Base-by-base conservation (phyloP, 352 stramenopile species). In the Globisporangium megalacanthum region DNA sequence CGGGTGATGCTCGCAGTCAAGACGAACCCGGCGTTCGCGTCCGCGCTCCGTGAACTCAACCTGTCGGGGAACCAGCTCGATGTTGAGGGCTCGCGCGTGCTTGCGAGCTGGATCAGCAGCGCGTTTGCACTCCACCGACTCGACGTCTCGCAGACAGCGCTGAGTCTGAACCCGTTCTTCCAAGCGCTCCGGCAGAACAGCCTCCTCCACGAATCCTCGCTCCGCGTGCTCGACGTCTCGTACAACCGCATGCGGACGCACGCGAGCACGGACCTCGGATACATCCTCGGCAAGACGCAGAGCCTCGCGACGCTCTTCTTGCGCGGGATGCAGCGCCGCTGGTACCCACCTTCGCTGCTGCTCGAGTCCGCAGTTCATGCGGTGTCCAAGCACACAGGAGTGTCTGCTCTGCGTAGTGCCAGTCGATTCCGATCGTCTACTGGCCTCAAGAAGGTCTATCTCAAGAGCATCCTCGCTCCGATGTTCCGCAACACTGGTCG, bases 401-500 rank as follows among this genome's bases (percentile, higher is more conserved):
- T 13, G 52, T 29, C 58, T 45, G 4, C 39, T 54, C 29, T 25
- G 19, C 19, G 25, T 29, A 29, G 25, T 29, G 25, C 25, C 25
- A 29, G 25, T 29, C 25, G 25, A 4, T 62, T 65, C 6, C 62
- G 71, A 37, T 54, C 64, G 8, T 68, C 69, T 0, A 47, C 68
- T 44, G 76, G 79, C 0, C 61, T 87, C 54, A 73, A 69, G 6
- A 78, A 77, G 58, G 49, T 57, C 8, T 78, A 83, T 41, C 22
- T 92, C 39, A 56, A 62, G 13, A 75, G 78, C 33, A 86, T 92
- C 7, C 51, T 92, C 13, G 64, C 63, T 1, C 79, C 79, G 2
- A 87, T 88, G 79, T 86, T 92, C 13, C 65, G 73, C 15, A 92
- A 92, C 58, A 70, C 64, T 3, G 64, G 68, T 14, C 64, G 79